Base-by-base conservation (phyloP, 768 basidiomycete genomes). In the Kwoniella sp. region DNA sequence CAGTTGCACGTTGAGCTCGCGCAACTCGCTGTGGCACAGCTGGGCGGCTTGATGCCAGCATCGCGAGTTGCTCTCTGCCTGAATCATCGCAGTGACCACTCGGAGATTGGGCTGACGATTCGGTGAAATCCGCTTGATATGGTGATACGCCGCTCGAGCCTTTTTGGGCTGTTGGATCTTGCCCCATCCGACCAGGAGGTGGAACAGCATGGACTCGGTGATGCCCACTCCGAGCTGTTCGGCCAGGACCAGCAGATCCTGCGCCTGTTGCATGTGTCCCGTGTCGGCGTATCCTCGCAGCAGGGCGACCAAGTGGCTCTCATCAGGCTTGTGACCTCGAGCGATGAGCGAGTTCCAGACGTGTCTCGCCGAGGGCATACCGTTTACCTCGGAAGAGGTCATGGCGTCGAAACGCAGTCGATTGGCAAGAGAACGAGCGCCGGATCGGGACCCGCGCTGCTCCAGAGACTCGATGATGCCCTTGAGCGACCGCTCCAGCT, bases 251-350 rank as follows among this genome's bases (percentile, higher is more conserved):
- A 55, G 34, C 14, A 55, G 27, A 38, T 56, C 53, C 32, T 50
- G 45, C 26, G 66, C 63, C 29, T 65, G 41, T 15, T 41, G 26
- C 47, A 64, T 57, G 15, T 56, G 46, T 1, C 66, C 63, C 12
- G 58, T 53, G 17, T 53, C 46, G 10, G 60, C 50, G 44, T 68
- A 68, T 8, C 63, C 66, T 26, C 52, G 39, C 45, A 68, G 53
- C 9, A 68, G 33, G 15, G 63, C 60, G 10, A 57, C 32, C 28
- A 65, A 45, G 46, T 68, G 66, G 17, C 36, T 28, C 17, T 46
- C 37, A 17, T 53, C 43, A 12, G 66, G 66, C 22, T 49, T 38
- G 43, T 42, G 65, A 2, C 66, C 66, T 27, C 63, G 42, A 8
- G 45, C 42, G 28, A 68, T 29, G 25, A 68, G 29, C 5, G 48